Conservation (phyloP, 163 green algal genomes). For the Chlorella variabilis region DNA sequence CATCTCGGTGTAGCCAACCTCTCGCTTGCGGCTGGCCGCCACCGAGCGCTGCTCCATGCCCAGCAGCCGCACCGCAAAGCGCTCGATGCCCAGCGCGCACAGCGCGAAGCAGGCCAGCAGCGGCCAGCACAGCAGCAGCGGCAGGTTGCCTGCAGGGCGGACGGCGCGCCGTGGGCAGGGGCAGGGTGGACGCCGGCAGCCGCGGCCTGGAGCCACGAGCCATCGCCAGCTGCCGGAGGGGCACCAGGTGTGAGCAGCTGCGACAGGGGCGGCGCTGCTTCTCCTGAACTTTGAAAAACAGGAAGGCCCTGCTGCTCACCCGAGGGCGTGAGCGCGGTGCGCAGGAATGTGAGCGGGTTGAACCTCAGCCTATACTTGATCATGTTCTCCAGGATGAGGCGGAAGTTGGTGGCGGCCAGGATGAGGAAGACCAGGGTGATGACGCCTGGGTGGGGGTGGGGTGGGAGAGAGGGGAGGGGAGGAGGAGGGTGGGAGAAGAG, state of each 20-base stretch:
- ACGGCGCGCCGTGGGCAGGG: too few species aligned
- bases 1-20: slow-evolving; percentile 12
- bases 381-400: slow-evolving; percentile 94
- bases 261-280: too few species aligned
- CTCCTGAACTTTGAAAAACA: too few species aligned
- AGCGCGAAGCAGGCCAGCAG: slow-evolving; percentile 47
- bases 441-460: slow-evolving; percentile 57
- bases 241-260: too few species aligned
- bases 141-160: slow-evolving; percentile 49
- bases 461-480: background rate
- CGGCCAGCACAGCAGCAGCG: slow-evolving; percentile 65
- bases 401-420: slow-evolving; percentile 84
- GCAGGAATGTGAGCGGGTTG: slow-evolving; percentile 67
- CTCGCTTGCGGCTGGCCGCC: slow-evolving; percentile 21
- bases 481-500: background rate
- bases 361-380: slow-evolving; percentile 88
- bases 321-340: slow-evolving; percentile 31
- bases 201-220: too few species aligned
- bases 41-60: slow-evolving; percentile 24
- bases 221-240: too few species aligned
- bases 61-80: slow-evolving; percentile 34
- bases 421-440: slow-evolving; percentile 87
- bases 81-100: slow-evolving; percentile 57
- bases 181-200: too few species aligned
- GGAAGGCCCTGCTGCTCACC: too few species aligned